Evolutionary conservation across 2,329 filamentous ascomycete species (phyloP).

Genomic region (Pseudogymnoascus sp.): DNA sequence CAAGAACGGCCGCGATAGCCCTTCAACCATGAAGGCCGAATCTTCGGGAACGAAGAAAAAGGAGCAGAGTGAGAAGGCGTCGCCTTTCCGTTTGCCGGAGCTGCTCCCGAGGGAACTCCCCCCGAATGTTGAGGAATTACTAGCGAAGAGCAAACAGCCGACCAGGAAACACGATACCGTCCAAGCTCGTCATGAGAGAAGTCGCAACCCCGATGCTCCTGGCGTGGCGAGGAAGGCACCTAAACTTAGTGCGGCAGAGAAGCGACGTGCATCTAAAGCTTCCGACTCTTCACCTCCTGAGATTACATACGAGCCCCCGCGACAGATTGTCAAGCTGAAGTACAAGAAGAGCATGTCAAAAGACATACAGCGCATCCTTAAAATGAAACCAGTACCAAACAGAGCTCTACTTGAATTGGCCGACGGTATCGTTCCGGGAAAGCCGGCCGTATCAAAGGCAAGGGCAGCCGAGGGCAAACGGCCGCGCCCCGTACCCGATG

Average conservation of each 20-base stretch:
- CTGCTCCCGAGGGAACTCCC: conserved; percentile 26
- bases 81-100: conserved; percentile 14
- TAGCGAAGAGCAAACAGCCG: conserved; percentile 10
- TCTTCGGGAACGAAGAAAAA: background rate
- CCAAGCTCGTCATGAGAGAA: conserved; percentile 25
- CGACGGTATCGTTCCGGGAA: background rate
- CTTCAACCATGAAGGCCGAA: background rate
- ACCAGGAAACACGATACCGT: conserved; percentile 18
- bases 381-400: conserved; percentile 16
- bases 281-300: background rate
- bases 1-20: background rate
- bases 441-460: background rate
- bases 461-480: background rate
- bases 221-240: conserved; percentile 26
- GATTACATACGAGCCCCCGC: background rate
- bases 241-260: conserved; percentile 14
- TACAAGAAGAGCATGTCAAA: conserved; percentile 23
- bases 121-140: conserved; percentile 23
- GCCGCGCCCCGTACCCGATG: background rate
- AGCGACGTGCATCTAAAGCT: background rate
- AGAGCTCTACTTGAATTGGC: conserved; percentile 8
- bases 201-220: conserved; percentile 23
- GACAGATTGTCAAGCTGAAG: conserved; percentile 22
- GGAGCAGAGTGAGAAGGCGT: background rate
- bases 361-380: conserved; percentile 22